Evolutionary conservation across 345 rosid species (phyloP), one percentile per base, ranked within the genome.

Genomic region (Iberis pinnata): DNA sequence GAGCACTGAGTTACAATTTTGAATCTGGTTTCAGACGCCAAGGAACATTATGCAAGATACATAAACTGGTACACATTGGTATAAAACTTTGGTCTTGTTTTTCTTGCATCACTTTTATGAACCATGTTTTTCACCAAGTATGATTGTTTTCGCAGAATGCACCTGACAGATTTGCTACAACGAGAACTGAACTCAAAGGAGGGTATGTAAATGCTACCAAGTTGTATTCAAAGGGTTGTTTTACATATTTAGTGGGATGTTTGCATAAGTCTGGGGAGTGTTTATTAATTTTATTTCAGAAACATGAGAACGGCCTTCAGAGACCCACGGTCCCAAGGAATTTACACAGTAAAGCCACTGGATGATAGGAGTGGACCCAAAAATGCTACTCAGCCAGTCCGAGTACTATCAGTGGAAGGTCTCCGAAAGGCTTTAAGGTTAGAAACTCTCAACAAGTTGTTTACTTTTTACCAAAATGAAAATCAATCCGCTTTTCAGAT

Each of bases 381-480:
- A 45, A 82, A 74, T 61, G 54, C 78, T 9, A 58, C 18, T 43
- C 74, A 80, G 63, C 86, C 92, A 46, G 69, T 57, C 47, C 76
- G 78, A 73, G 53, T 88, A 44, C 61, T 84, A 45, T 76, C 98
- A 15, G 88, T 84, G 40, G 89, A 88, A 65, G 93, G 72, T 49
- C 96, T 92, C 47, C 82, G 74, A 63, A 74, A 66, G 62, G 95
- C 96, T 59, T 59, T 87, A 64, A 87, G 92, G 95, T 89, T 57
- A 8, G 41, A 65, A 43, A 37, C 63, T 22, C 54, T 42, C 18
- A 11, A 29, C 38, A 22, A 42, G 25, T 56, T 48, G 35, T 19
- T 35, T 3, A 6, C 2, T 9, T 52, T 43, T 14, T 9, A 2
- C 12, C 20, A 43, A 49, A 58, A 26, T 18, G 8, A 39, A 33